Evolutionary conservation across 768 basidiomycete genomes (phyloP).

Genomic region (Rossbeevera mucosa): DNA sequence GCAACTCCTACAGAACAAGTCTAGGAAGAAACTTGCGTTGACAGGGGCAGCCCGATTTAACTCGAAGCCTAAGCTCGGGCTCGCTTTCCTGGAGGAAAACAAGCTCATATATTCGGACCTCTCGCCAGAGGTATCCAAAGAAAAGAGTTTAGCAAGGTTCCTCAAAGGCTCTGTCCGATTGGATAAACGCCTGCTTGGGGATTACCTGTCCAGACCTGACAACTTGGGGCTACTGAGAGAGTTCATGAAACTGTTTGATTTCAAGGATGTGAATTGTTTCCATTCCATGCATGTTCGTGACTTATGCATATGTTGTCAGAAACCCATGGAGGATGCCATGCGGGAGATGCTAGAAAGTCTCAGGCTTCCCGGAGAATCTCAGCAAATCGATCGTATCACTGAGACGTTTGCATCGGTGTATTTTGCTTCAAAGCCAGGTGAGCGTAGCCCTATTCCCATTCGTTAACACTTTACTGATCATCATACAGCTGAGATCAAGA

Average conservation of each 20-base stretch:
- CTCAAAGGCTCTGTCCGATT: conserved; percentile 78
- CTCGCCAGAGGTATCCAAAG: conserved; percentile 49
- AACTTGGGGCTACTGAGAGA: conserved; percentile 80
- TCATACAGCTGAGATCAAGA: conserved; percentile 74
- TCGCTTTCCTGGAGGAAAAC: conserved; percentile 90
- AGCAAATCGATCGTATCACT: conserved; percentile 90
- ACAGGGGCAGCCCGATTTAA: conserved; percentile 87
- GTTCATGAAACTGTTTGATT: conserved; percentile 87
- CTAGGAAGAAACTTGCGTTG: conserved; percentile 80
- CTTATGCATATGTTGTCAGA: conserved; percentile 43
- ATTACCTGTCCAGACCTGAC: conserved; percentile 87
- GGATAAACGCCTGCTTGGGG: conserved; percentile 91
- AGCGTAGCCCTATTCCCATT: not conserved
- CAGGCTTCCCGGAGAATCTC: conserved; percentile 90
- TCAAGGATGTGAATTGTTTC: conserved; percentile 63
- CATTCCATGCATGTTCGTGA: not conserved
- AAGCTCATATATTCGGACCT: conserved; percentile 76
- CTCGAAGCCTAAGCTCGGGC: conserved; percentile 82
- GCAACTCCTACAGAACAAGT: conserved; percentile 63
- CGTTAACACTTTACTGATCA: not conserved
- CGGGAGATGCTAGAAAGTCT: conserved; percentile 91
- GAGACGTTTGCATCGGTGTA: conserved; percentile 92
- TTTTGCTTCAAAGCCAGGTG: conserved; percentile 80
- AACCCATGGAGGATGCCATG: conserved; percentile 94
- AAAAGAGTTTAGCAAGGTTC: conserved; percentile 75